Conservation (phyloP, 2,329 filamentous ascomycete genomes). For the Alternaria sp. region DNA sequence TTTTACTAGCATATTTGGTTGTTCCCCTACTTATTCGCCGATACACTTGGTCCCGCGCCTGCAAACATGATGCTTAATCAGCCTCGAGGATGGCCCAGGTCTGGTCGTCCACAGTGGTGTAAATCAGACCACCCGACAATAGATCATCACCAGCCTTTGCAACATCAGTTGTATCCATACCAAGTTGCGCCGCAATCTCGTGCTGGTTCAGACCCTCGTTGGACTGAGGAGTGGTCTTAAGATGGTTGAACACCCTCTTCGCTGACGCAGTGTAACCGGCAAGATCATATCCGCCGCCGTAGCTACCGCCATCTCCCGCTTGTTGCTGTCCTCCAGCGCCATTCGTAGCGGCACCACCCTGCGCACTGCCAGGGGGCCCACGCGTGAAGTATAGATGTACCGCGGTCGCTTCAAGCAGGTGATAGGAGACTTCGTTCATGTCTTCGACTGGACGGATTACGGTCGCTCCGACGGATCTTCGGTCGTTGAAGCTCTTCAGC, state of each 20-base stretch:
- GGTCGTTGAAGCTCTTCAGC: slow-evolving; percentile 83
- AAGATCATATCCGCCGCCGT: slow-evolving; percentile 42
- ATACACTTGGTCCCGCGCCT: background rate
- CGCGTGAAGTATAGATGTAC: slow-evolving; percentile 84
- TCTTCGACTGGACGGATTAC: slow-evolving; percentile 80
- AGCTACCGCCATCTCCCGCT: slow-evolving; percentile 29
- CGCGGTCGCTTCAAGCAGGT: slow-evolving; percentile 86
- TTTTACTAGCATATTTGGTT: background rate
- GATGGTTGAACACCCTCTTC: slow-evolving; percentile 72
- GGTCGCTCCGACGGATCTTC: slow-evolving; percentile 80
- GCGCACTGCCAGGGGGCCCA: slow-evolving; percentile 64
- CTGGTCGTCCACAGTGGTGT: slow-evolving; percentile 89
- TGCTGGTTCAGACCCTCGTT: slow-evolving; percentile 87
- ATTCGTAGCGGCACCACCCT: slow-evolving; percentile 43
- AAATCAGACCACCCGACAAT: slow-evolving; percentile 74
- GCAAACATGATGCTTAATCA: slow-evolving; percentile 23
- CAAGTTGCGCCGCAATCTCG: slow-evolving; percentile 70
- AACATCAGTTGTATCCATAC: slow-evolving; percentile 73
- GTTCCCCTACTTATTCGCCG: background rate
- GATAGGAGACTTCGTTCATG: slow-evolving; percentile 92
- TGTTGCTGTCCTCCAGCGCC: slow-evolving; percentile 28
- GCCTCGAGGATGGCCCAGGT: slow-evolving; percentile 86
- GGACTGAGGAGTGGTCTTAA: slow-evolving; percentile 71
- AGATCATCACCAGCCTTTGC: slow-evolving; percentile 82
- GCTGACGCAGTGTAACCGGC: slow-evolving; percentile 60